Base-by-base conservation (phyloP, 139 green algal species). In the Nannochloris sp. region DNA sequence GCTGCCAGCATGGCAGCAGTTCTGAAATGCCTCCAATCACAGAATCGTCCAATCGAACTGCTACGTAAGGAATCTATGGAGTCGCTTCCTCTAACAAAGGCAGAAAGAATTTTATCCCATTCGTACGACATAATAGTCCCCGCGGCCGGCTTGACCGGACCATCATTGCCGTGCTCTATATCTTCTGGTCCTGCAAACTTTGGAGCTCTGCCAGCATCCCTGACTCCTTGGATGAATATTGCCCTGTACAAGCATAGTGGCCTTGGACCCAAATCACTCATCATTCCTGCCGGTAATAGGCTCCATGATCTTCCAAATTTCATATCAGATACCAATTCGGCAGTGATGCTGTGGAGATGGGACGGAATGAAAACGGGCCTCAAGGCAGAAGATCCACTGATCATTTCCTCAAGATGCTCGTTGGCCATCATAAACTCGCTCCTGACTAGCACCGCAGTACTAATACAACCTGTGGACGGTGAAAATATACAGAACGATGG, bases 11-110 rank as follows among this genome's bases (percentile, higher is more conserved):
- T 89, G 68, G 80, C 79, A 1, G 67, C 67, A 2, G 57, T 81
- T 20, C 71, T 88, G 65, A 71, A 82, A 62, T 75, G 66, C 37
- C 67, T 79, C 6, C 36, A 59, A 1, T 29, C 61, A 8, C 29
- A 56, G 31, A 68, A 59, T 4, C 67, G 75, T 25, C 63, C 67
- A 2, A 57, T 95, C 45, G 88, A 95, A 78, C 75, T 95, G 62
- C 73, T 95, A 65, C 66, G 88, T 2, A 89, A 87, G 67, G 88
- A 95, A 73, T 84, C 66, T 23, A 71, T 95, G 56, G 80, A 78
- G n/a, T 75, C 72, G 3, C 75, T 95, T 56, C 58, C 79, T 5
- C 79, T 76, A 0, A 55, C 53, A 3, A 78, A 77, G 6, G 73
- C 80, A 5, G 63, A 59, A 37, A 72, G 81, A 17, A 84, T 95